Percentiles rank a stretch among this genome's conserved stretches.
phyloP scores from a whole-genome alignment of 2,329 filamentous ascomycete species.

The Xylaria digitata region DNA sequence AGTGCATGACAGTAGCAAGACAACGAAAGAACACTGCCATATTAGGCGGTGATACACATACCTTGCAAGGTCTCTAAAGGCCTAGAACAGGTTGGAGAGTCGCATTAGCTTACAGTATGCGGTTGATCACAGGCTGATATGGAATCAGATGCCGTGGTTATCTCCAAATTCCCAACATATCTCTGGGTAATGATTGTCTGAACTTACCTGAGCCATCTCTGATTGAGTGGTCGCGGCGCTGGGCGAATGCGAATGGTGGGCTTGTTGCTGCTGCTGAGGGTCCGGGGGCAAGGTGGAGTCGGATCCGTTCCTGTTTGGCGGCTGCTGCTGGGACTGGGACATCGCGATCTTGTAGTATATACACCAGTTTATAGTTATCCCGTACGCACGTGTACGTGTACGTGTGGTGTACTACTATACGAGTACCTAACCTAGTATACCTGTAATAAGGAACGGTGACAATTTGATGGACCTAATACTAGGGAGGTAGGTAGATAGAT shows the following conservation, averaged over 20 bases:
- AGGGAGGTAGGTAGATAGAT: neutral
- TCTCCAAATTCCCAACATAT: conserved; percentile 1
- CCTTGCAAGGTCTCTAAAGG: conserved; percentile 51
- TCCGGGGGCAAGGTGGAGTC: conserved; percentile 31
- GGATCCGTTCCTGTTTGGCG: conserved; percentile 22
- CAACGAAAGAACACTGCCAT: conserved; percentile 13
- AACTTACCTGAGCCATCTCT: conserved; percentile 46
- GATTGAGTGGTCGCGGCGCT: conserved; percentile 41
- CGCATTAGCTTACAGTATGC: conserved; percentile 38
- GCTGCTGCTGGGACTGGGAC: conserved; percentile 39
- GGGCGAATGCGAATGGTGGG: conserved; percentile 32
- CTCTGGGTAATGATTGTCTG: neutral
- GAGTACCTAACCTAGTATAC: neutral
- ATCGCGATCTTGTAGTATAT: conserved; percentile 32
- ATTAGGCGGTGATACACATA: conserved; percentile 39
- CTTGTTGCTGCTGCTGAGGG: conserved; percentile 16
- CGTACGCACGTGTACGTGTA: neutral
- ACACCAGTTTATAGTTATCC: neutral
- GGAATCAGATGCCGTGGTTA: neutral
- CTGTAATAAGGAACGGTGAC: neutral
- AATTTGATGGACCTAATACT: conserved; percentile 1
- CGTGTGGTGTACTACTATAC: no score
- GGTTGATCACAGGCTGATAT: conserved; percentile 3
- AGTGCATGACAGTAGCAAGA: conserved; percentile 10
- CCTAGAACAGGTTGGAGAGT: conserved; percentile 45